These are phyloP conservation scores for Aspergillus floridensis DNA, from an alignment of 2,329 filamentous ascomycete genomes.

Conservation along the genomic window DNA sequence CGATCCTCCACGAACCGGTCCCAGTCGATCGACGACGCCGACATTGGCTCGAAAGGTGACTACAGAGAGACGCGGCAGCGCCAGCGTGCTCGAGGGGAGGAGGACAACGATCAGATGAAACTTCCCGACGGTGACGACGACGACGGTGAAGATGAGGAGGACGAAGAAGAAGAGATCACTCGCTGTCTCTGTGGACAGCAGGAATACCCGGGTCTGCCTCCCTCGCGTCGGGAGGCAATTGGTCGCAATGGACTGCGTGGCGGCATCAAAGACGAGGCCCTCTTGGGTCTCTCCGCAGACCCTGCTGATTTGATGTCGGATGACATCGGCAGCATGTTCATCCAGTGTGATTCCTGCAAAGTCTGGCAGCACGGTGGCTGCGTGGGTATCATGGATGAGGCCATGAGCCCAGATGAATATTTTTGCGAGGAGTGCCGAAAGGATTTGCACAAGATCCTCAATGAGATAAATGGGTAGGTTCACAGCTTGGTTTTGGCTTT, in stretches of 20 bases:
- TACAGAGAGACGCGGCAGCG: constrained; percentile 71
- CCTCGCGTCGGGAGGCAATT: constrained; percentile 54
- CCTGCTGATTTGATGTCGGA: constrained; percentile 66
- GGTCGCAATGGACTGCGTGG: constrained; percentile 56
- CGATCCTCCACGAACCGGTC: constrained; percentile 66
- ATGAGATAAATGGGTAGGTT: constrained; percentile 79
- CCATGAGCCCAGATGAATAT: constrained; percentile 91
- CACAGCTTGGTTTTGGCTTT: background rate
- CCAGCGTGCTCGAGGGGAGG: constrained; percentile 70
- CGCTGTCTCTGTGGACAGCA: constrained; percentile 92
- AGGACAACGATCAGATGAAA: constrained; percentile 55
- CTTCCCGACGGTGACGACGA: constrained; percentile 49
- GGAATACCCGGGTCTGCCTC: constrained; percentile 82
- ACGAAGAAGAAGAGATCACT: constrained; percentile 87
- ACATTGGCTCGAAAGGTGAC: constrained; percentile 54
- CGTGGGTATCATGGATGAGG: constrained; percentile 93
- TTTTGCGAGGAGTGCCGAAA: constrained; percentile 95
- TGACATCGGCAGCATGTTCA: constrained; percentile 90
- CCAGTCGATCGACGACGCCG: constrained; percentile 55
- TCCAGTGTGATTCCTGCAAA: constrained; percentile 96
- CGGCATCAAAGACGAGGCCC: constrained; percentile 56
- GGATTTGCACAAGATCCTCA: constrained; percentile 82
- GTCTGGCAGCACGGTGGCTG: constrained; percentile 99
- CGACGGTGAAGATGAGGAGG: constrained; percentile 64
- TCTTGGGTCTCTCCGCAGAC: constrained; percentile 56